phyloP scores from a whole-genome alignment of 768 basidiomycete species.

The Grammothele lineata region DNA sequence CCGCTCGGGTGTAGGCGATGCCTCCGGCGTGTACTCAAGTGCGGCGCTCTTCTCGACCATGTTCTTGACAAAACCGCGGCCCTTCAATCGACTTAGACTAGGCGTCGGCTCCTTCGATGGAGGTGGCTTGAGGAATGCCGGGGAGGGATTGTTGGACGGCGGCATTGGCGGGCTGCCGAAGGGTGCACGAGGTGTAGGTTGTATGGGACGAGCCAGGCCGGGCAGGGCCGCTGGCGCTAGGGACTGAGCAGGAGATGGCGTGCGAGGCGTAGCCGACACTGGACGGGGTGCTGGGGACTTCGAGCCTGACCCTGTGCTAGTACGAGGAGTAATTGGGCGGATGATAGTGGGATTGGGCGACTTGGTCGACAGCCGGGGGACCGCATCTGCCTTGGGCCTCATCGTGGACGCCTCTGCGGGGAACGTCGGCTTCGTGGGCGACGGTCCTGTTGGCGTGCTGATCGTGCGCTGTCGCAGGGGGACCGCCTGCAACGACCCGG shows the following conservation, averaged over 20 bases:
- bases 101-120: conserved; percentile 71
- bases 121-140: conserved; percentile 55
- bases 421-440: conserved; percentile 1
- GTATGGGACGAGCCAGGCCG: conserved; percentile 50
- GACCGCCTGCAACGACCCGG: conserved; percentile 18
- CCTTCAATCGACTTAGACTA: conserved; percentile 76
- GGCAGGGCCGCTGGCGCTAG: conserved; percentile 21
- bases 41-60: conserved; percentile 69
- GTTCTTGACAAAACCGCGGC: conserved; percentile 82
- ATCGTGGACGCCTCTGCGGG: neutral
- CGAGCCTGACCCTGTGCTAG: conserved; percentile 4
- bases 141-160: conserved; percentile 41
- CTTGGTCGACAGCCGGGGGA: conserved; percentile 6
- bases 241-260: conserved; percentile 20
- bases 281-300: conserved; percentile 14
- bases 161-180: conserved; percentile 41
- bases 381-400: conserved; percentile 6
- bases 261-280: conserved; percentile 16
- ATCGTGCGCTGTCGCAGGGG: conserved; percentile 42
- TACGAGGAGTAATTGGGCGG: conserved; percentile 8
- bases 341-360: conserved; percentile 3
- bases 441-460: conserved; percentile 33
- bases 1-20: conserved; percentile 32
- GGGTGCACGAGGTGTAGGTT: conserved; percentile 44
- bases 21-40: conserved; percentile 36